Evolutionary conservation across 495 filamentous ascomycete genomes (phyloP).

Genomic region (Penicillium salamii): DNA sequence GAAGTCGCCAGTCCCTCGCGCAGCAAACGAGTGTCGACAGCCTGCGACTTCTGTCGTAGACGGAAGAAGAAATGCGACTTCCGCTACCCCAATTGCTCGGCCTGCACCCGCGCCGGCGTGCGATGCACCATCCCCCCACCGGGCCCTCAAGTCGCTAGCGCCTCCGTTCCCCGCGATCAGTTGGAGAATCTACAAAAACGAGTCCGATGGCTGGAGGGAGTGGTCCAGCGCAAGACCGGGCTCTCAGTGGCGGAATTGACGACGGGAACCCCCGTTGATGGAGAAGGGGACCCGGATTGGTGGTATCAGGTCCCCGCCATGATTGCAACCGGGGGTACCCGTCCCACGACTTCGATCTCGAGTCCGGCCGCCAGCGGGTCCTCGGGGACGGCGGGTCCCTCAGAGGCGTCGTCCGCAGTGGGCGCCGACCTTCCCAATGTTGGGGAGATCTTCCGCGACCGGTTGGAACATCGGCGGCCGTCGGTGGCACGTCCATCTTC

Average conservation of each 20-base stretch:
- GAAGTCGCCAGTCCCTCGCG: slow-evolving; percentile 14
- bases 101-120: slow-evolving; percentile 50
- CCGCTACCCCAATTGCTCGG: slow-evolving; percentile 51
- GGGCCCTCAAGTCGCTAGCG: slow-evolving; percentile 39
- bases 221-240: slow-evolving; percentile 39
- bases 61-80: slow-evolving; percentile 57
- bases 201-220: slow-evolving; percentile 48
- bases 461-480: slow-evolving; percentile 42
- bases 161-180: slow-evolving; percentile 46
- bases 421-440: slow-evolving; percentile 41
- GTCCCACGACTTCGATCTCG: slow-evolving; percentile 16
- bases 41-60: slow-evolving; percentile 53
- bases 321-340: slow-evolving; percentile 33
- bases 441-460: slow-evolving; percentile 46
- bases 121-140: slow-evolving; percentile 48
- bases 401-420: slow-evolving; percentile 22
- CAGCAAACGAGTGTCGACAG: slow-evolving; percentile 46
- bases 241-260: slow-evolving; percentile 33
- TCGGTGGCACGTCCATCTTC: slow-evolving; percentile 36
- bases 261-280: slow-evolving; percentile 35
- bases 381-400: slow-evolving; percentile 17
- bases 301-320: slow-evolving; percentile 45
- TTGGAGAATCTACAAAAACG: slow-evolving; percentile 52
- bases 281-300: slow-evolving; percentile 38
- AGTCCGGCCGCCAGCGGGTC: slow-evolving; percentile 24